Evolutionary conservation across 345 rosid genomes (phyloP), one percentile per base, ranked within the genome.

Genomic region (Dimocarpus longan): DNA sequence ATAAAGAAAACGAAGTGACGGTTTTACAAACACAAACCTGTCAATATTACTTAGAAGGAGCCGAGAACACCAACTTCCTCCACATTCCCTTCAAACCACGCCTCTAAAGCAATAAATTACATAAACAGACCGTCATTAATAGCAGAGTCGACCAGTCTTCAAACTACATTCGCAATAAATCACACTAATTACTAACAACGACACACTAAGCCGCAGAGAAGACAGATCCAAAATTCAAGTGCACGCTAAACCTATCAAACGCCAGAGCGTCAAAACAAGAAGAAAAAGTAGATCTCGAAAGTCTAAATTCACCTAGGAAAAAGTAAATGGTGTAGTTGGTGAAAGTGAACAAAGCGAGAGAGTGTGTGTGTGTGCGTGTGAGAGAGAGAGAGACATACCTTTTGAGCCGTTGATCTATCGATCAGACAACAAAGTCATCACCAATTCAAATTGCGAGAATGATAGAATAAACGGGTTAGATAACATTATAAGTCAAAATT

Each of bases 11-110:
- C 1, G 43, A 65, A 65, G 59, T 50, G 57, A 39, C 22, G 15
- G 48, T 66, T 50, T 28, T 28, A 57, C 42, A 43, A 68, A 32
- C 40, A 78, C 80, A 22, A 75, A 84, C 84, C 84, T 75, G 12
- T 71, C 59, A 76, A 76, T 43, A 43, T 57, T 7, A 54, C 71
- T 78, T 48, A 32, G 52, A 75, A 56, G 70, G 39, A 60, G 67
- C 21, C 0, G 37, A 32, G 37, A 32, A 32, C 37, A 2, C 37
- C 37, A 32, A 32, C 37, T 32, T 32, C 37, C 37, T 32, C 37
- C 37, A 32, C 37, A 32, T 32, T 32, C 37, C 37, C 37, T 32
- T 32, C 37, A 32, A 32, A 32, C 37, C 37, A 32, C 37, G 37
- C 37, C 37, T 32, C 37, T 32, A 32, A 32, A 32, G 37, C 37